Base-by-base conservation (phyloP, 495 filamentous ascomycete species). In the Geopyxis carbonaria region DNA sequence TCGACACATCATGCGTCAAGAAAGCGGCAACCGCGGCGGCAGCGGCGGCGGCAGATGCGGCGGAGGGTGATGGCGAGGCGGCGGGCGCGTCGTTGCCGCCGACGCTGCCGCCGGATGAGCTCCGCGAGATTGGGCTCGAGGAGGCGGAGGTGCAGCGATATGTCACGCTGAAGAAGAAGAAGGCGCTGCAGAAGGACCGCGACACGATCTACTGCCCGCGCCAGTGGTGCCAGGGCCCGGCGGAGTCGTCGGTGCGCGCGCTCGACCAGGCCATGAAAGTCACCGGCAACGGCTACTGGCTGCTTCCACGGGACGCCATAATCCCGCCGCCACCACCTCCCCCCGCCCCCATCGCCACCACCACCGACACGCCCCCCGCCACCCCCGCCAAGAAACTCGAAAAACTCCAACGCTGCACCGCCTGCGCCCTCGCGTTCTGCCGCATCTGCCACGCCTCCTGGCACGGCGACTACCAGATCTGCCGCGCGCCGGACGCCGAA, bases 391-490 rank as follows among this genome's bases (percentile, higher is more conserved):
- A n/a, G n/a, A 9, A 11, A 19, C 16, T 19, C 8, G 30, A 36
- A n/a, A 53, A 45, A 11, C 68, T 97, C 2, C 72, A 76, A 27
- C 75, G 94, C 34, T 97, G 89, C 58, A 79, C 83, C 53, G 75
- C 82, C 43, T 97, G 89, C 63, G 64, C 66, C n/a, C 84, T 85
- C 41, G 89, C 89, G 19, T 97, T 97, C 57, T 97, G 89, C 61
- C 66, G 61, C 13, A 61, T 77, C 11, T 83, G 78, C 44, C 63
- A 65, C 28, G 36, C 36, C 62, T 72, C 77, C 24, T 97, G 89
- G 89, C 89, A 97, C 50, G 89, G 89, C 47, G 81, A 86, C 44
- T 74, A 79, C 44, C 61, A 65, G 5, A 59, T 57, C 31, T 75
- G 73, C 42, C 67, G 69, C 34, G 66, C 74, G 27, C 72, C 69